These are phyloP conservation scores for Ascoidea asiatica DNA, from an alignment of 805 yeast genomes.

Conservation along the genomic window DNA sequence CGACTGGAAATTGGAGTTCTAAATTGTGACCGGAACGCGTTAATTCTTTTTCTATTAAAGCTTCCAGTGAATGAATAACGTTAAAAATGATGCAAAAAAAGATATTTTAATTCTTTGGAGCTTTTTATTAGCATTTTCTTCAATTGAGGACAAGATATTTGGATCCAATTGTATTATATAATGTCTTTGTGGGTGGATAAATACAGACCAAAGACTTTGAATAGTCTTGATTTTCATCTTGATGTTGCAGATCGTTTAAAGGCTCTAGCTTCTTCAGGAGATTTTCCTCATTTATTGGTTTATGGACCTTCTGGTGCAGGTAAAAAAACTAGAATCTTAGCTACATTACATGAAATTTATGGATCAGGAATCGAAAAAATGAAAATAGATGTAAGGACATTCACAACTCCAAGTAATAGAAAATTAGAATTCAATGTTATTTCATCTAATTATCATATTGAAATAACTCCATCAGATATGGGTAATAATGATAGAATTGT, in stretches of 20 bases:
- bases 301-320: slow-evolving; percentile 98
- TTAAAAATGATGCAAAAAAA: no score
- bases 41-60: no score
- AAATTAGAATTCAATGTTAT: slow-evolving; percentile 86
- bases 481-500: slow-evolving; percentile 93
- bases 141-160: no score
- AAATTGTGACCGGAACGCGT: no score
- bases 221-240: slow-evolving; percentile 51
- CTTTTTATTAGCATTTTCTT: no score
- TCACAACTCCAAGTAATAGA: slow-evolving; percentile 56
- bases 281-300: slow-evolving; percentile 82
- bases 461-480: slow-evolving; percentile 93
- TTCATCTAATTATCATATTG: slow-evolving; percentile 84
- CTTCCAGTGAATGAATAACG: no score
- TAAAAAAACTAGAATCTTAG: slow-evolving; percentile 83
- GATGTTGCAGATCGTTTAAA: slow-evolving; percentile 49
- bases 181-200: slow-evolving; percentile 98
- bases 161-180: no score
- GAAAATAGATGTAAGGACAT: slow-evolving; percentile 82
- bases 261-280: slow-evolving; percentile 58
- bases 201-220: slow-evolving; percentile 64
- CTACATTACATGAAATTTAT: slow-evolving; percentile 65
- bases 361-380: slow-evolving; percentile 73
- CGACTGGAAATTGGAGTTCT: no score
- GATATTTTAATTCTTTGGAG: no score